Evolutionary conservation across 495 filamentous ascomycete species (phyloP), one percentile per base, ranked within the genome.

Genomic region (Acidiella bohemica): DNA sequence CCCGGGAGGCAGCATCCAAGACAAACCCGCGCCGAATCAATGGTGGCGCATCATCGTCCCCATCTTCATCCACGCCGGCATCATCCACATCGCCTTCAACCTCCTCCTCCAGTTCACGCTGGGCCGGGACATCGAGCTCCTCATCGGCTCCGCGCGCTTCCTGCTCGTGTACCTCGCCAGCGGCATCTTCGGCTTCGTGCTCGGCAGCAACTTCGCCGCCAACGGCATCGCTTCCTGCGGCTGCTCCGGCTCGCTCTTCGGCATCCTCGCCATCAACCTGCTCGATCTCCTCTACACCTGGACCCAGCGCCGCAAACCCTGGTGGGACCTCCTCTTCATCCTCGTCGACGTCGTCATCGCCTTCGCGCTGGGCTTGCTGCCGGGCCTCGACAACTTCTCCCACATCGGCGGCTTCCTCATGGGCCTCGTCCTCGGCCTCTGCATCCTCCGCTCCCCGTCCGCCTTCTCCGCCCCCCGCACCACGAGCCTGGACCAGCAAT

Each of bases 401-500:
- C 90, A 97, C 53, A 93, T 97, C 44, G 90, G 90, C 24, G 90
- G 90, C 7, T 95, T 97, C 55, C 61, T 93, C 36, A 90, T 93
- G 78, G 90, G 90, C 0, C 61, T 97, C 12, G 79, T 78, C 4
- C 70, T 95, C 18, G 90, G 90, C 4, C 64, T 96, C 24, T 85
- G 78, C 48, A 61, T 97, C 30, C 67, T 96, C 51, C 84, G 81
- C 49, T 94, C 90, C 5, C 90, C 90, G 0, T 80, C 81, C 44
- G 65, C 73, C 3, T 71, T 97, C 10, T 37, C 34, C 12, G 34
- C 22, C 12, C 74, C 85, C 1, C 68, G 77, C 23, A 76, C 79
- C 20, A 90, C 88, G 24, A 78, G 18, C 3, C 16, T 8, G n/a
- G 16, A 13, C 16, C 13, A 11, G 7, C 6, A 32, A 27, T 21